A percentile compares a stretch with the other conserved stretches of the same genome.
Evolutionary conservation across 2,329 filamentous ascomycete species (phyloP).

Genomic region (Spiromastix sp.): DNA sequence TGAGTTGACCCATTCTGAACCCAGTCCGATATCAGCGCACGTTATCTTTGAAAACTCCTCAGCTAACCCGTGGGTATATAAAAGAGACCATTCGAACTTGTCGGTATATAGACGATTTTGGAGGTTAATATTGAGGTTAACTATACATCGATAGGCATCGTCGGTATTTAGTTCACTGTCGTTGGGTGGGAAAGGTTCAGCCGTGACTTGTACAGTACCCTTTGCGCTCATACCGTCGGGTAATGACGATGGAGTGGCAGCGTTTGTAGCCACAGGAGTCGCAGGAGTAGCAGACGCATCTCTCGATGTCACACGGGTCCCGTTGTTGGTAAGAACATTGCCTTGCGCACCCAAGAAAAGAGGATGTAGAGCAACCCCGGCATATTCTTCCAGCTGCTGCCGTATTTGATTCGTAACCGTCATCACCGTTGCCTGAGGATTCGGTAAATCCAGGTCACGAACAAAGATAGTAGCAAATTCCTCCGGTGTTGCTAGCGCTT

Average conservation of each 20-base stretch:
- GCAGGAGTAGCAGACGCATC: slow-evolving; percentile 26
- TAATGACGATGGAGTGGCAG: slow-evolving; percentile 19
- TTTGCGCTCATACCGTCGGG: slow-evolving; percentile 5
- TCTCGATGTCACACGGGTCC: slow-evolving; percentile 33
- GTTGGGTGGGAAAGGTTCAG: slow-evolving; percentile 36
- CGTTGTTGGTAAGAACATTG: slow-evolving; percentile 1
- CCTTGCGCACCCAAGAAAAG: slow-evolving; percentile 56
- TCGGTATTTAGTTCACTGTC: slow-evolving; percentile 76
- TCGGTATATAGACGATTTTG: slow-evolving; percentile 88
- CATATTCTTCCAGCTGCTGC: slow-evolving; percentile 90
- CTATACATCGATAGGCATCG: slow-evolving; percentile 88
- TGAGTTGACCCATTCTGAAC: slow-evolving; percentile 86
- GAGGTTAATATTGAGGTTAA: slow-evolving; percentile 83
- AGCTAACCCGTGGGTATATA: slow-evolving; percentile 83
- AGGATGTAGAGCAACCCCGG: slow-evolving; percentile 84
- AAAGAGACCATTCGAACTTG: slow-evolving; percentile 94
- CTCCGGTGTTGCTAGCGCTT: slow-evolving; percentile 86
- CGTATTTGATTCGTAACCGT: slow-evolving; percentile 92
- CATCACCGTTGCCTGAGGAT: slow-evolving; percentile 55
- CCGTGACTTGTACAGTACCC: slow-evolving; percentile 4
- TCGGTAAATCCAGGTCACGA: slow-evolving; percentile 84
- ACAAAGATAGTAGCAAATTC: slow-evolving; percentile 87
- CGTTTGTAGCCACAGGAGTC: slow-evolving; percentile 16
- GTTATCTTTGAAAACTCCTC: slow-evolving; percentile 89
- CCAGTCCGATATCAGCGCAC: slow-evolving; percentile 79